A percentile compares a stretch with the other conserved stretches of the same genome.
phyloP scores from a whole-genome alignment of 2,329 filamentous ascomycete genomes.

The Colletotrichum viniferum region DNA sequence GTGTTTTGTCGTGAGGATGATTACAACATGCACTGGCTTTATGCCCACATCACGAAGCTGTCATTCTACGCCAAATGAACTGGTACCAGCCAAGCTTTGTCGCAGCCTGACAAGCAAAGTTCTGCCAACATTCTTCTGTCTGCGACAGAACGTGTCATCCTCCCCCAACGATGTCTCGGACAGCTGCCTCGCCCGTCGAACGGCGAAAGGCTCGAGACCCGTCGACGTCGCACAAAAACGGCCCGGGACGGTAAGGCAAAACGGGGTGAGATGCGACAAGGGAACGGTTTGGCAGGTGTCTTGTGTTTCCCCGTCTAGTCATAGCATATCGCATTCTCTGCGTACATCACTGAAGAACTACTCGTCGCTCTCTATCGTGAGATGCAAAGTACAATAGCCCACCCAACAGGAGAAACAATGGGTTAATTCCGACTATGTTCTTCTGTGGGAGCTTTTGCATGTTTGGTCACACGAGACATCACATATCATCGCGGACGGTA shows the following conservation, averaged over 20 bases:
- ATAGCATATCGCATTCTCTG: not conserved
- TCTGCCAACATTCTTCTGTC: not conserved
- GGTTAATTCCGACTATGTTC: not conserved
- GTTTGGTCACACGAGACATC: not conserved
- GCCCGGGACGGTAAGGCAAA: not conserved
- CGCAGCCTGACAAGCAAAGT: not conserved
- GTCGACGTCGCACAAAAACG: not conserved
- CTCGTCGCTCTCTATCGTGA: not conserved
- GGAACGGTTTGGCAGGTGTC: not conserved
- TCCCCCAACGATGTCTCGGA: not conserved
- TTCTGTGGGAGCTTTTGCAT: not conserved
- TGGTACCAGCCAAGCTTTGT: not conserved
- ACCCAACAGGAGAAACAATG: fast-evolving
- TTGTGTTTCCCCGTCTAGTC: not conserved
- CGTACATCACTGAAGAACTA: not conserved
- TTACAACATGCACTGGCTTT: no score
- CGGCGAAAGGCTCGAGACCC: not conserved
- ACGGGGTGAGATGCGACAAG: not conserved
- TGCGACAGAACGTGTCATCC: not conserved
- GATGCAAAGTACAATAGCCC: not conserved
- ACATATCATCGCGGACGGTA: not conserved
- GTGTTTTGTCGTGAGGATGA: no score
- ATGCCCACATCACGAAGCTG: no score
- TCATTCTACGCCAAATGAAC: not conserved
- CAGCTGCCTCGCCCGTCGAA: not conserved